phyloP scores from a whole-genome alignment of 78 protist genomes.

The Emiliania huxleyi region DNA sequence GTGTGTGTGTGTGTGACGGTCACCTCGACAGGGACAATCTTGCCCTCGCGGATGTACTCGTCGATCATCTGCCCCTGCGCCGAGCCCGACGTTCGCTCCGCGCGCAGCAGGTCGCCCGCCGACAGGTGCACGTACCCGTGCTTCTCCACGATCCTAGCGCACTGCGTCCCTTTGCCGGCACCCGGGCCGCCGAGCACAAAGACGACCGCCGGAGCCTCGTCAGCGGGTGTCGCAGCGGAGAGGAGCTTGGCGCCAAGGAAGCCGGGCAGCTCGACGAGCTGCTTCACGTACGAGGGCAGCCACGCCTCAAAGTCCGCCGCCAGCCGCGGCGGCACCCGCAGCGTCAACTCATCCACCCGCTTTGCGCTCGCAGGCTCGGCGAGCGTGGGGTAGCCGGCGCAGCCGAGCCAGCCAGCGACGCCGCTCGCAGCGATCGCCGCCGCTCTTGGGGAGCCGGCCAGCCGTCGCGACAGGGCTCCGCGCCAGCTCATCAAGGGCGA shows the following conservation, averaged over 20 bases:
- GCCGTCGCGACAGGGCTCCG: too few species aligned
- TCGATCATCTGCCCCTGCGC: conserved; percentile 39
- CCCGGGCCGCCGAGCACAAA: conserved; percentile 71
- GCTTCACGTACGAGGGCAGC: not conserved
- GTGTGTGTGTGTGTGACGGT: too few species aligned
- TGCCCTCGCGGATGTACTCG: conserved; percentile 4
- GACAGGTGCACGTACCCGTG: conserved; percentile 41
- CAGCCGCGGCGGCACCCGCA: not conserved
- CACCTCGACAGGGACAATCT: conserved; percentile 54
- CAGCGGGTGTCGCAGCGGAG: too few species aligned
- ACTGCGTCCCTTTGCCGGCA: conserved; percentile 62
- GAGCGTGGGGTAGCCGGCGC: too few species aligned
- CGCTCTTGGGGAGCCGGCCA: too few species aligned
- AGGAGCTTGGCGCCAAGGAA: not conserved
- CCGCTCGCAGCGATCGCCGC: too few species aligned
- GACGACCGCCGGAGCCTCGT: conserved; percentile 38
- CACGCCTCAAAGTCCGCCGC: not conserved
- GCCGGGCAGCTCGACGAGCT: not conserved
- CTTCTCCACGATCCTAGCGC: conserved; percentile 6
- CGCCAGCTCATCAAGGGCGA: too few species aligned
- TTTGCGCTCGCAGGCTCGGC: too few species aligned
- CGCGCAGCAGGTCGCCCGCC: conserved; percentile 66
- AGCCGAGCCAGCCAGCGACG: too few species aligned
- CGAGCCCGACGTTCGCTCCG: conserved; percentile 28
- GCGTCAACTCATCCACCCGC: not conserved